Evolutionary conservation across 768 basidiomycete genomes (phyloP), one percentile per base, ranked within the genome.

Genomic region (Boletus eberwhitei): DNA sequence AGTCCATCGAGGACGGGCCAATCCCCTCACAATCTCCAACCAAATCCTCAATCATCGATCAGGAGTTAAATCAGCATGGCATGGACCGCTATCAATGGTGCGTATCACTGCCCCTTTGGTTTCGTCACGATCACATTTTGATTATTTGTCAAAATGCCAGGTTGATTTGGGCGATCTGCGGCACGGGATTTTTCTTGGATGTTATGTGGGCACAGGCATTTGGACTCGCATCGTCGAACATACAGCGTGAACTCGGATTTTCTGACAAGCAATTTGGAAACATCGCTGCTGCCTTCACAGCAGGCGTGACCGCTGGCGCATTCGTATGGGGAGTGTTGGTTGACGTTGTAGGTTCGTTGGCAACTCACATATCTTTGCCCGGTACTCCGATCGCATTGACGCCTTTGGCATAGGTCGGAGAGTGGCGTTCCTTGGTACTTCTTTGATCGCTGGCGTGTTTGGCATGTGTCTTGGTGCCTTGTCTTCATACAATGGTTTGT

Each of bases 81-180:
- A 62, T 58, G 56, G 44, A 53, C 6, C 55, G 44, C 21, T 62
- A 62, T 39, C 61, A 62, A 43, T 62, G 59, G 61, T 61, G 19
- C 22, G 48, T n/a, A 5, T 39, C 2, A 4, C 39, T 9, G 0
- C 17, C 22, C 12, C 8, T 24, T 26, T n/a, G 7, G 2, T 24
- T 4, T 21, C 11, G 26, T 35, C 19, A 0, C 13, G 5, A 49
- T 24, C 19, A 29, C 4, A 40, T 17, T 24, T 9, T 2, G 37
- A 35, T 24, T 5, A 14, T 2, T 24, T 8, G 11, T 39, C 16
- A 40, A 34, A 35, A 48, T 24, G 8, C 16, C 16, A 62, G 61
- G 61, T 38, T 43, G 16, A 53, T 62, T 8, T 62, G 61, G 61
- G 35, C 45, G 4, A 52, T 61, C 34, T 62, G 59, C 8, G 43